Base-by-base conservation (phyloP, 768 basidiomycete genomes). In the Tephrocybe rancida region DNA sequence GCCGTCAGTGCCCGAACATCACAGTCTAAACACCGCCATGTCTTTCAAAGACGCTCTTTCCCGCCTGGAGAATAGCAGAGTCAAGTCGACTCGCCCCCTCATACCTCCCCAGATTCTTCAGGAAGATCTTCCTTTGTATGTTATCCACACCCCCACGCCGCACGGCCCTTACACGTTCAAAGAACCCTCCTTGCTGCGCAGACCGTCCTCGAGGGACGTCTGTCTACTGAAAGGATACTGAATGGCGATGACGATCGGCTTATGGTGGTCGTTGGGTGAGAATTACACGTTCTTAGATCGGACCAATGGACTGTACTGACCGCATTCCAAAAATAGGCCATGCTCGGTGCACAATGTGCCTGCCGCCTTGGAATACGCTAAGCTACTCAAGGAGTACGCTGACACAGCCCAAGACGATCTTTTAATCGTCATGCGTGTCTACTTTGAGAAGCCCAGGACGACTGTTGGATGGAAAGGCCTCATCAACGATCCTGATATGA, bases 391-490 rank as follows among this genome's bases (percentile, higher is more conserved):
- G 54, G 81, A 75, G 32, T 98, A 98, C 65, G 90, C 94, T 5
- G 87, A 94, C 32, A 70, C 71, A 10, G 85, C 90, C 41, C 85
- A 84, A 64, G 87, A 91, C 10, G 97, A 98, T 61, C 80, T 99
- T 27, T 81, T 89, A 70, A 97, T 99, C 64, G 79, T 98, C 61
- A 98, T 98, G 96, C 88, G 95, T 24, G 94, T 98, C 61, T 98
- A 99, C 78, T 99, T 98, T 66, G 96, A 98, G 64, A 98, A 98
- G 64, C 88, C 88, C 1, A 81, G 96, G 26, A 98, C 96, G 6
- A 98, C 96, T 0, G 89, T 98, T 44, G 97, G 97, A 24, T 99
- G 96, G 96, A 99, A 99, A 70, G 96, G 96, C 32, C 83, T 98
- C 57, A 98, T 98, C 73, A 98, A 98, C 66, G 95, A 98, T 64